These are phyloP conservation scores for Trichosporon faecale DNA, from an alignment of 1,284 basidiomycete genomes.

Conservation along the genomic window DNA sequence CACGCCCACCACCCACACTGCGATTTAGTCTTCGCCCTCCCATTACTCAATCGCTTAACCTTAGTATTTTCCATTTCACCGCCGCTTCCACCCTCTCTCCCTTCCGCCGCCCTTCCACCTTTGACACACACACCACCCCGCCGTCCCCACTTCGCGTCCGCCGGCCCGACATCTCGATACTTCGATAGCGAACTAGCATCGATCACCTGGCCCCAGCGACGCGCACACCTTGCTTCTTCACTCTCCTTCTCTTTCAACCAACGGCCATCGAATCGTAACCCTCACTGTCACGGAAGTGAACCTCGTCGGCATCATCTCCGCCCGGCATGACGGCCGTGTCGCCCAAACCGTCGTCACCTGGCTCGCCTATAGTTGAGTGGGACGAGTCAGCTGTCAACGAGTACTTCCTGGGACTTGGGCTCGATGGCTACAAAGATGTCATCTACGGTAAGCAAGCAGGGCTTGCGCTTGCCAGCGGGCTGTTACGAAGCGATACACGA, in stretches of 20 bases:
- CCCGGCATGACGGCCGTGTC: conserved; percentile 30
- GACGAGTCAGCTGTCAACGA: conserved; percentile 73
- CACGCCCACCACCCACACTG: neutral
- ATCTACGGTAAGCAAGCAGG: conserved; percentile 52
- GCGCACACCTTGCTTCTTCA: neutral
- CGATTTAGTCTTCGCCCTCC: neutral
- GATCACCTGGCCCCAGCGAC: too few species aligned
- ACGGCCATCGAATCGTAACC: neutral
- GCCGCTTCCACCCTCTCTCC: conserved; percentile 5
- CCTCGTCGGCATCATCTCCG: neutral
- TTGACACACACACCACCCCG: neutral
- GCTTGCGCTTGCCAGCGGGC: neutral
- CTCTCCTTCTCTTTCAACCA: neutral
- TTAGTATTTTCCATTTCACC: conserved; percentile 7
- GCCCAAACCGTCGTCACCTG: conserved; percentile 25
- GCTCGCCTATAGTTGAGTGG: conserved; percentile 61
- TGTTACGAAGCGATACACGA: neutral
- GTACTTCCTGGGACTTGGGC: conserved; percentile 71
- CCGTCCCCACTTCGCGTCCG: neutral
- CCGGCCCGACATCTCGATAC: neutral
- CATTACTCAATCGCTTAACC: conserved; percentile 3
- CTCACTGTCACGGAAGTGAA: neutral
- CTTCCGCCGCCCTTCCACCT: neutral
- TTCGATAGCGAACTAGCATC: neutral
- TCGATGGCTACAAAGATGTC: conserved; percentile 69